phyloP scores from a whole-genome alignment of 139 green algal genomes.

The Haematococcus lacustris region DNA sequence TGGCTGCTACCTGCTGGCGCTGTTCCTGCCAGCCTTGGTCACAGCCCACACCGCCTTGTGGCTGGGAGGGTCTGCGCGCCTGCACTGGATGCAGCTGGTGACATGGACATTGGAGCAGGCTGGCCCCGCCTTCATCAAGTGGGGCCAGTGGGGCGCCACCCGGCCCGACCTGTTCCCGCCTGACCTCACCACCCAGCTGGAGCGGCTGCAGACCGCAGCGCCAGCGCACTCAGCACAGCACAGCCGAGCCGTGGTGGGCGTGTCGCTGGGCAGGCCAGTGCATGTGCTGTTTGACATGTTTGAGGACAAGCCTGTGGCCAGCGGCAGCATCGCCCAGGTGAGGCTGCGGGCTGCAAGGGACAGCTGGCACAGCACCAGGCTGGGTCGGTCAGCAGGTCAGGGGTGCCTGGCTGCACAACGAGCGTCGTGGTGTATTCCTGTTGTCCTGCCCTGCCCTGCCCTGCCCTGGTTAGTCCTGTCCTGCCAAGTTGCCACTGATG shows the following conservation, averaged over 20 bases:
- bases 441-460: no score
- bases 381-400: no score
- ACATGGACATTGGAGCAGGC: constrained; percentile 65
- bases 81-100: constrained; percentile 64
- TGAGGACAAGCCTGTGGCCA: constrained; percentile 74
- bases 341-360: no score
- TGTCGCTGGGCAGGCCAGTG: constrained; percentile 55
- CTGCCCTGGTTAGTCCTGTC: no score
- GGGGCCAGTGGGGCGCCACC: constrained; percentile 80
- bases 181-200: constrained; percentile 69
- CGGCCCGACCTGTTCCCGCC: constrained; percentile 87
- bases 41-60: constrained; percentile 35
- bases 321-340: constrained; percentile 92
- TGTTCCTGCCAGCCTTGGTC: constrained; percentile 58
- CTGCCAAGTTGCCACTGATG: no score
- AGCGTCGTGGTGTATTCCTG: no score
- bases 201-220: constrained; percentile 47
- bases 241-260: background rate
- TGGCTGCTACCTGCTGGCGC: constrained; percentile 45
- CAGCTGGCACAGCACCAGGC: no score
- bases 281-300: constrained; percentile 81
- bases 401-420: no score
- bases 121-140: constrained; percentile 79
- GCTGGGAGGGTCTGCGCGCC: constrained; percentile 18
- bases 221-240: constrained; percentile 44